Evolutionary conservation across 331 rosid species (phyloP), one percentile per base, ranked within the genome.

Genomic region (Ulmus americana): DNA sequence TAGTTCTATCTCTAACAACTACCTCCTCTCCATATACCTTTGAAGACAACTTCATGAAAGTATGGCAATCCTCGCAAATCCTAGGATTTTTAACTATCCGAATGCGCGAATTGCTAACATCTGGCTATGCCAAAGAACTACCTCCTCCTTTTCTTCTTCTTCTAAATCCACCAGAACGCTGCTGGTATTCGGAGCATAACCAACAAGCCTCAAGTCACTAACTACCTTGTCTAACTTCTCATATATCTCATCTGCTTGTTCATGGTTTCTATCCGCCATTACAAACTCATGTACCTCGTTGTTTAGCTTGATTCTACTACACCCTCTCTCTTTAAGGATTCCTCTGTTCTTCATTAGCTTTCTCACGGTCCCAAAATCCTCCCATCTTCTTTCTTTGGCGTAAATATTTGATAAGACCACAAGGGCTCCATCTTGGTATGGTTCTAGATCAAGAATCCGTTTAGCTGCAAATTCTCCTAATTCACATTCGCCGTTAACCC

Each of bases 401-500:
- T 85, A 91, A 39, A 91, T 62, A 69, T 91, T 91, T 63, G 95
- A 90, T 77, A 90, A 79, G n/a, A 84, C 80, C 14, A 85, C 89
- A 61, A 77, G 91, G 48, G 95, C 97, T 7, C 95, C 97, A 65
- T 90, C 89, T 40, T 91, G 95, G 57, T 79, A 67, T 12, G 95
- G 90, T 68, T 88, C 97, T 28, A 88, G 64, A 80, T 82, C 80
- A 54, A 88, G 95, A 67, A 90, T 72, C 66, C 50, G 77, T 68
- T 84, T 84, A 42, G 97, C 97, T 39, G 95, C 89, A 73, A 77
- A 88, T 63, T 85, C 88, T 65, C 91, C 97, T 63, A 90, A 71
- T 68, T 90, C 90, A 48, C 50, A 57, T 75, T 85, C 96, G 35
- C 87, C 78, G 1, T 84, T 83, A 62, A 80, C 60, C 74, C 60